phyloP scores from a whole-genome alignment of 2,329 filamentous ascomycete species.

The Cercospora janseana region DNA sequence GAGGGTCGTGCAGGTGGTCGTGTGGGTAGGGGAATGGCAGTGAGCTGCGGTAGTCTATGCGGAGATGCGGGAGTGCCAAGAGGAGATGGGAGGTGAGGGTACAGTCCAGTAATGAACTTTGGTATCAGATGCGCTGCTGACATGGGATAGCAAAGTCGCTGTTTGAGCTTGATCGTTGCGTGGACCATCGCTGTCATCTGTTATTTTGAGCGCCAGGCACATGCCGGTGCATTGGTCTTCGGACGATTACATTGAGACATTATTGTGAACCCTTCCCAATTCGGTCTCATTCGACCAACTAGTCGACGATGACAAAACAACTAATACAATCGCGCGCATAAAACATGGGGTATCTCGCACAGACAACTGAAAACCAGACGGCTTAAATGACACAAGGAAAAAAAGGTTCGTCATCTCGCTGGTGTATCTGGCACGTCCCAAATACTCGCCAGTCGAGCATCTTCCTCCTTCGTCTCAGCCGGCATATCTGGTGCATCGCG shows the following conservation, averaged over 20 bases:
- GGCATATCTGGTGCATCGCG: neutral
- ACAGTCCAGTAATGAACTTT: no score
- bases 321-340: neutral
- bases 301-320: neutral
- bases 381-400: constrained; percentile 8
- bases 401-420: constrained; percentile 14
- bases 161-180: no score
- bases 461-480: neutral
- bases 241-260: no score
- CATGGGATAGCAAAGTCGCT: no score
- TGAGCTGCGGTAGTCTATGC: no score
- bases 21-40: neutral
- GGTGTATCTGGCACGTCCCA: constrained; percentile 51
- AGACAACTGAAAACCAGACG: constrained; percentile 8
- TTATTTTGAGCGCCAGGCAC: no score
- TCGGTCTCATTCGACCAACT: constrained; percentile 1
- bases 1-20: neutral
- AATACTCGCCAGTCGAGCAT: constrained; percentile 33
- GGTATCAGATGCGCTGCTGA: no score
- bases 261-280: no score
- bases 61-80: constrained; percentile 8
- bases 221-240: no score
- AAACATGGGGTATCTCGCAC: constrained; percentile 4
- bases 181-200: no score
- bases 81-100: neutral